Base-by-base conservation (phyloP, 805 yeast species). In the Candida tammaniensis region DNA sequence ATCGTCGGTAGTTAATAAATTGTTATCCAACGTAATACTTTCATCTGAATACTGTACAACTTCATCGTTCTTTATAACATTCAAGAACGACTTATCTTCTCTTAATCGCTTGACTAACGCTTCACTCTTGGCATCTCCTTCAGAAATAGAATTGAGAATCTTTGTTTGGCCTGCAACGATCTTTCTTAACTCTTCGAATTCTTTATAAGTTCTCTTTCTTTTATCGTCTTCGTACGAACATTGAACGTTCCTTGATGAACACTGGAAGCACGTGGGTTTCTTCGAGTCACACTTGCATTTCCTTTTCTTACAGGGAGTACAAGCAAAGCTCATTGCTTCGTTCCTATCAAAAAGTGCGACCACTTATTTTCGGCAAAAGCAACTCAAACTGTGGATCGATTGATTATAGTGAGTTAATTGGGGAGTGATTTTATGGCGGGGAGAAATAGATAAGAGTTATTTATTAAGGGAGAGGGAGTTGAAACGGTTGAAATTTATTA, bases 291-390 rank as follows among this genome's bases (percentile, higher is more conserved):
- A 37, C 26, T 37, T 37, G 19, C 33, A 32, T 25, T 37, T 37
- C 16, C 30, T 33, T 22, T 13, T 28, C 17, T 37, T 27, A 26
- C 40, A 37, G 7, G 40, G 37, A 25, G 24, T 29, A 27, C 40
- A 37, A 12, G 40, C 33, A 7, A 28, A 15, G 10, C 10, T 46
- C 46, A 47, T 16, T 22, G 12, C n/a, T n/a, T n/a, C n/a, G n/a
- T n/a, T n/a, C n/a, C n/a, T n/a, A n/a, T n/a, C n/a, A n/a, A n/a
- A n/a, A n/a, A n/a, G n/a, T n/a, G n/a, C n/a, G n/a, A n/a, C n/a
- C n/a, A n/a, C n/a, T n/a, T n/a, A n/a, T n/a, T n/a, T n/a, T n/a
- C n/a, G n/a, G n/a, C n/a, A n/a, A n/a, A n/a, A n/a, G n/a, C n/a
- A n/a, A n/a, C n/a, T n/a, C n/a, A n/a, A n/a, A n/a, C n/a, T n/a